Evolutionary conservation across 1,284 basidiomycete species (phyloP), one percentile per base, ranked within the genome.

Genomic region (Mycena sp.): DNA sequence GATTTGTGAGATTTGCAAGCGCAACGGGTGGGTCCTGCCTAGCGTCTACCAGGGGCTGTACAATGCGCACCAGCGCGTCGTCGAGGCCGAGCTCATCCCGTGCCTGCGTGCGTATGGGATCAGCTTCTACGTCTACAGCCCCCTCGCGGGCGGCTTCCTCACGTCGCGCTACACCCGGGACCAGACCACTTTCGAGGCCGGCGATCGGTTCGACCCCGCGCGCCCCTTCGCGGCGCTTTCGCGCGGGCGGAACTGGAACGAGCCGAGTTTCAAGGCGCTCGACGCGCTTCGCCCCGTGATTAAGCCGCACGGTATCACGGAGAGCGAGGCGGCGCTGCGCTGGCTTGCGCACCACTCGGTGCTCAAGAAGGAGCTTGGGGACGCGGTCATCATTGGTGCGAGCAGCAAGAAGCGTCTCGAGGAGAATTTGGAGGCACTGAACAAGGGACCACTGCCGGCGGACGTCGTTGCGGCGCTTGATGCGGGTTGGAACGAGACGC

Each of bases 361-460:
- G 49, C 48, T 65, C 21, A 57, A 53, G 28, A 54, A 43, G 29
- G 58, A 65, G 45, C 40, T 57, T 25, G 53, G 63, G 11, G 63
- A 65, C 30, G 48, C 41, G 35, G 54, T 65, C 17, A 26, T 65
- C 29, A 19, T 65, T 10, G 63, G 63, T 23, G 48, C 58, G 37
- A 51, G 51, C 37, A 52, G 48, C 26, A 16, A n/a, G 19, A 29
- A 37, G 25, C 63, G 61, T n/a, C 32, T 64, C 29, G 53, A 64
- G 41, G 69, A 77, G 61, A 81, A 81, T 62, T 76, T 76, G 28
- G 61, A 70, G 28, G 77, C 79, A 60, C 78, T 76, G 35, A 81
- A 77, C 56, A 83, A 84, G 69, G 85, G 85, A 0, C 82, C 83
- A 4, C 73, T 86, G 35, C 83, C 84, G 2, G 73, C 77, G 21